phyloP scores from a whole-genome alignment of 148 eudicot genomes.

The Camellia granthamiana region DNA sequence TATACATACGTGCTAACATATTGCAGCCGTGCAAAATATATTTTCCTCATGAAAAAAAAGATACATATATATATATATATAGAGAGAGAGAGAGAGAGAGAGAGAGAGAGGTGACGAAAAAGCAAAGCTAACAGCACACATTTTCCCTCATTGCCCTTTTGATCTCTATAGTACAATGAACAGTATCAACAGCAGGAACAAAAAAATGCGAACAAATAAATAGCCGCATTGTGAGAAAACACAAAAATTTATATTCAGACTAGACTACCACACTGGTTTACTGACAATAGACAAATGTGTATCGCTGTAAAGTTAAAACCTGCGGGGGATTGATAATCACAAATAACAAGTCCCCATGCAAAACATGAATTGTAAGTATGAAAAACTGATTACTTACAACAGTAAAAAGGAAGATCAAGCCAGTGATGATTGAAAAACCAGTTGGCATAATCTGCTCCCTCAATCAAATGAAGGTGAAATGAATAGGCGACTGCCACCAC shows the following conservation, averaged over 20 bases:
- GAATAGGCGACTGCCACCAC: not conserved
- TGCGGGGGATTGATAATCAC: too few species aligned
- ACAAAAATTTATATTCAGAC: not conserved
- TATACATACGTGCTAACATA: too few species aligned
- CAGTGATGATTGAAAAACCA: conserved; percentile 10
- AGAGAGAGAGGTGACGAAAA: too few species aligned
- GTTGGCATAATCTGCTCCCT: not conserved
- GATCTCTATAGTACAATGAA: too few species aligned
- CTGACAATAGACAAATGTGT: not conserved
- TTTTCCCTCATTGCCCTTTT: not conserved
- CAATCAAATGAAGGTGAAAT: not conserved
- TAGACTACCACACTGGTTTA: not conserved
- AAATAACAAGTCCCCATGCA: too few species aligned
- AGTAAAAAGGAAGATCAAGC: not conserved
- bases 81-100: too few species aligned
- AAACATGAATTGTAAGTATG: not conserved
- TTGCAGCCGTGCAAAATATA: too few species aligned
- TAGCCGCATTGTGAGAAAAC: not conserved
- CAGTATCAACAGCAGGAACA: not conserved
- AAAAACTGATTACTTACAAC: conserved; percentile 13
- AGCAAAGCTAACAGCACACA: not conserved
- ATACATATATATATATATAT: too few species aligned
- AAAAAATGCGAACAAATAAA: not conserved
- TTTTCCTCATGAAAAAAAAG: too few species aligned
- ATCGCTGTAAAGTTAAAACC: too few species aligned